Evolutionary conservation across 192 early-diverging fungal genomes (phyloP).

Genomic region (Jimgerdemannia lactiflua): DNA sequence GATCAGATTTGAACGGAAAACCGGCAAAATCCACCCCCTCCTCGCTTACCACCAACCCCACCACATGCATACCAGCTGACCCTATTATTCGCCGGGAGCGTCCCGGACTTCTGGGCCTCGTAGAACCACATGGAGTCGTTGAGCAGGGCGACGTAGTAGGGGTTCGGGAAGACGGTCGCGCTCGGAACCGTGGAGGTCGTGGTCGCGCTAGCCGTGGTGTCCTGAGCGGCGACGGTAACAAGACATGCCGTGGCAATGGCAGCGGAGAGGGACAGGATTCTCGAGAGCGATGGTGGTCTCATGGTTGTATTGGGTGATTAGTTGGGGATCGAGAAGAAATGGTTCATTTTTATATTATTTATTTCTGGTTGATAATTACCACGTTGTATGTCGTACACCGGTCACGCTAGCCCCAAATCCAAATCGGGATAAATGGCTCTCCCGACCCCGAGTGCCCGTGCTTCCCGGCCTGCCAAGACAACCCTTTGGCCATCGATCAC

Average conservation of each 20-base stretch:
- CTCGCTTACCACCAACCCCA: background rate
- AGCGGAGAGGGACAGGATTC: background rate
- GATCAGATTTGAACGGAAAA: background rate
- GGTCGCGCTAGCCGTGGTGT: background rate
- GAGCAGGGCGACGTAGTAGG: constrained; percentile 28
- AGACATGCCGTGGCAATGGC: background rate
- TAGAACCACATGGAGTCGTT: constrained; percentile 49
- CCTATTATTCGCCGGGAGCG: constrained; percentile 44
- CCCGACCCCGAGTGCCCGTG: too few relatives aligned
- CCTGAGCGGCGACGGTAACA: background rate
- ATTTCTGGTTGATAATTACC: too few relatives aligned
- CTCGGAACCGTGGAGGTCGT: background rate
- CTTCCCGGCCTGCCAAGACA: too few relatives aligned
- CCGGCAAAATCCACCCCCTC: background rate
- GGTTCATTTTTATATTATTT: too few relatives aligned
- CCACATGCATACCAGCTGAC: constrained; percentile 38
- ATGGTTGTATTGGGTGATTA: background rate
- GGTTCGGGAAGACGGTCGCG: constrained; percentile 5
- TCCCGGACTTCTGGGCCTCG: constrained; percentile 54
- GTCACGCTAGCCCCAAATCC: too few relatives aligned
- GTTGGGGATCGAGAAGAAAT: background rate
- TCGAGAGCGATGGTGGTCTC: background rate
- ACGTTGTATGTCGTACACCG: too few relatives aligned
- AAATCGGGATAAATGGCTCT: too few relatives aligned
- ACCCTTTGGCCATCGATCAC: too few relatives aligned